Base-by-base conservation (phyloP, 257 asterid species). In the Vinca minor region DNA sequence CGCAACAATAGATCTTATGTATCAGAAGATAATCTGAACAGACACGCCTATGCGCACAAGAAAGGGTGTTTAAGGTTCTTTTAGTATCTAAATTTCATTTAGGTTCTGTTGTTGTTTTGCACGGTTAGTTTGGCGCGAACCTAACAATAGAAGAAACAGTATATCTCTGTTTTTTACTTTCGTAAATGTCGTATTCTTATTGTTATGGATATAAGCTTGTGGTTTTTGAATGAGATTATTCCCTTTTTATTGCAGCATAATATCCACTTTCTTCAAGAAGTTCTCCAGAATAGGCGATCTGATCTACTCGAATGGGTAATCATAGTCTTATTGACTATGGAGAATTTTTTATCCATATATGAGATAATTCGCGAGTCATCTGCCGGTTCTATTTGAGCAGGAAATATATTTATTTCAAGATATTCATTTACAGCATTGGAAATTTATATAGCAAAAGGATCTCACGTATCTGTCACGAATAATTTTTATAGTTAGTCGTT, bases 261-360 rank as follows among this genome's bases (percentile, higher is more conserved):
- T 82, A 89, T 92, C 62, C 97, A 92, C 79, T 92, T 92, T 80
- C 97, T 92, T 55, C 98, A 89, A 78, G 97, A 89, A 83, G 97
- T 86, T 66, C 97, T 92, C 50, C 98, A 89, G 72, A 92, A 92
- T 67, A 70, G 97, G 23, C 89, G 87, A 64, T 85, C 96, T 0
- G 95, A 92, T 80, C 77, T 87, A 59, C 89, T 92, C 65, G 98
- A 92, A 65, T 92, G 98, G 97, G 83, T 91, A 83, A 89, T 92
- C 74, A 87, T 92, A 34, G 80, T 87, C 57, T 78, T 92, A 80
- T 70, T 92, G 79, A 83, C 75, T 12, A 74, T 89, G 70, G 96
- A 89, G 74, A 89, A 89, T 56, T 57, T 83, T 25, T 74, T 92
- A 73, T 74, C 87, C 2, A 9, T 85, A 21, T 88, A 66, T 44